Conservation (phyloP, 352 stramenopile genomes). For the Pythium periplocum region DNA sequence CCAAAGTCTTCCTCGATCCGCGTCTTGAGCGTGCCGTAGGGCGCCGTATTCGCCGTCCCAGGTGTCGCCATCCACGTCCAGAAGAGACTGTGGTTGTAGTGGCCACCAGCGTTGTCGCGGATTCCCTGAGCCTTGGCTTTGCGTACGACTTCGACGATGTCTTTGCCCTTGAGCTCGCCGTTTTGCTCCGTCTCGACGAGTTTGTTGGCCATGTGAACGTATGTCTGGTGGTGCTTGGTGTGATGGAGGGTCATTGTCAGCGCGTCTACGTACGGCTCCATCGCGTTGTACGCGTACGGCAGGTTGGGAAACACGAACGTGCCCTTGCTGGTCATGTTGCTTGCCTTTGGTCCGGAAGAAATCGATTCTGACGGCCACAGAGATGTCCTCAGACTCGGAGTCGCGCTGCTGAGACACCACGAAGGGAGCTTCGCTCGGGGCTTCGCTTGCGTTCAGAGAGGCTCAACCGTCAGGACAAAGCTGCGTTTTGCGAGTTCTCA, state of each 20-base stretch:
- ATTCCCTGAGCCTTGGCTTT: conserved; percentile 28
- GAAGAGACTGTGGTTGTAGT: conserved; percentile 56
- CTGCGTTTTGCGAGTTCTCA: too few relatives aligned
- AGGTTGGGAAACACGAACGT: conserved; percentile 32
- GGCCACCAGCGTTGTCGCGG: conserved; percentile 33
- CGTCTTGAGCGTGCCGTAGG: conserved; percentile 33
- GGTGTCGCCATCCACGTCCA: conserved; percentile 66
- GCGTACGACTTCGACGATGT: conserved; percentile 26
- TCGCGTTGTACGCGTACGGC: conserved; percentile 48
- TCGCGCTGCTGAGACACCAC: too few relatives aligned
- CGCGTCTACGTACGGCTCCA: conserved; percentile 46
- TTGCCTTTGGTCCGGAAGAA: too few relatives aligned
- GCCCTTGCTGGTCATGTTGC: conserved; percentile 13
- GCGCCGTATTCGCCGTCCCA: conserved; percentile 30
- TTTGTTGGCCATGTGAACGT: conserved; percentile 32
- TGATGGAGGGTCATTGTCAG: conserved; percentile 57
- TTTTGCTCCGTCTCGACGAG: conserved; percentile 36
- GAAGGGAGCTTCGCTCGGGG: too few relatives aligned
- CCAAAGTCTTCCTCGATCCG: conserved; percentile 64
- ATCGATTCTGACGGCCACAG: too few relatives aligned
- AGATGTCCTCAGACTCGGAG: too few relatives aligned
- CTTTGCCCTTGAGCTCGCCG: conserved; percentile 25
- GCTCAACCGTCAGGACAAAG: too few relatives aligned
- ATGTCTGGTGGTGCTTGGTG: conserved; percentile 52
- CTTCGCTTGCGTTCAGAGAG: too few relatives aligned